Conservation (phyloP, 2,329 filamentous ascomycete species). For the Exophiala phaeomuriformis region DNA sequence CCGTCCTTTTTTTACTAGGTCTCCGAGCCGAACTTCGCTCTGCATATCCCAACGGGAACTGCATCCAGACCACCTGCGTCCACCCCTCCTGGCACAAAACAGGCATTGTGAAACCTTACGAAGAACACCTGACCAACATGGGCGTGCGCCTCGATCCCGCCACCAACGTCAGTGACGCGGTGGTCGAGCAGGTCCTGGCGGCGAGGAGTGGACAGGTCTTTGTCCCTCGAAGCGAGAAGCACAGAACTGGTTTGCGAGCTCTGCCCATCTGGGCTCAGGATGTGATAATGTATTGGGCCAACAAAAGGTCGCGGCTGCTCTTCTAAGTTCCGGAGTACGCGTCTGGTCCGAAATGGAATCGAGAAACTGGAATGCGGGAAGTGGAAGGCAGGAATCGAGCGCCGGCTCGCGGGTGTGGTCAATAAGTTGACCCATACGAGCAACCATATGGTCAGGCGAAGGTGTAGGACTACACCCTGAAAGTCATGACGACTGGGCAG, state of each 20-base stretch:
- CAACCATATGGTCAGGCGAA: too few relatives aligned
- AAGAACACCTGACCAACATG: conserved; percentile 49
- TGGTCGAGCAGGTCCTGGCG: conserved; percentile 43
- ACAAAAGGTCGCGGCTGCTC: not conserved
- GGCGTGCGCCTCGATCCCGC: conserved; percentile 34
- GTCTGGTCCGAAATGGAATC: not conserved
- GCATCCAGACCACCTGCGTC: conserved; percentile 22
- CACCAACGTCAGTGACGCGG: conserved; percentile 44
- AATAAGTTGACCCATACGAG: too few relatives aligned
- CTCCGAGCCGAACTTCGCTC: conserved; percentile 52
- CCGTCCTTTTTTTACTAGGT: not conserved
- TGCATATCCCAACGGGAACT: conserved; percentile 37
- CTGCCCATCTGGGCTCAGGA: conserved; percentile 25
- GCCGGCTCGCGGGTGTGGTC: too few relatives aligned
- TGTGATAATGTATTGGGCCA: conserved; percentile 3
- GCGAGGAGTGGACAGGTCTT: conserved; percentile 22
- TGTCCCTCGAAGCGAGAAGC: conserved; percentile 19
- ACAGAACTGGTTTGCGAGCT: conserved; percentile 3
- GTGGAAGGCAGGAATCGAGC: not conserved
- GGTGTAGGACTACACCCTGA: too few relatives aligned
- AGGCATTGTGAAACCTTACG: conserved; percentile 38
- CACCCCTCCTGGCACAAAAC: conserved; percentile 26
- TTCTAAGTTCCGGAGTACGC: not conserved
- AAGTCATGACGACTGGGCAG: too few relatives aligned
- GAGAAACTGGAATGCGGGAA: not conserved